Evolutionary conservation across 768 basidiomycete species (phyloP).

Genomic region (Boletus edulis): DNA sequence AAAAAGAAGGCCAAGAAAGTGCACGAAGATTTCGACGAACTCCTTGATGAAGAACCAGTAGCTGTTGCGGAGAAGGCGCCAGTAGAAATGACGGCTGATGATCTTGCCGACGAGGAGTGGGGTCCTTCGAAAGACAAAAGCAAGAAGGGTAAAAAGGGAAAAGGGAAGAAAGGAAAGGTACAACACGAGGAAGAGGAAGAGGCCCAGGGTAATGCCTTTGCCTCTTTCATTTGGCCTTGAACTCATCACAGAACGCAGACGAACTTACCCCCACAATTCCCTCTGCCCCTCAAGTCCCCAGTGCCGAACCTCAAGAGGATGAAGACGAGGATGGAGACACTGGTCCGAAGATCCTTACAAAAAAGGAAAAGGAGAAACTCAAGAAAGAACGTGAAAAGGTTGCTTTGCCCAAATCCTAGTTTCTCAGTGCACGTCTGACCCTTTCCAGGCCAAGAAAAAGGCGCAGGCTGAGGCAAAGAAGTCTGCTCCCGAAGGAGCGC

Average conservation of each 20-base stretch:
- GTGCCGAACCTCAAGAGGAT: constrained; percentile 32
- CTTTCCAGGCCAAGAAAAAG: constrained; percentile 63
- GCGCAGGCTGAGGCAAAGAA: constrained; percentile 90
- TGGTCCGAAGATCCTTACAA: constrained; percentile 72
- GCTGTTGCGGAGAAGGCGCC: constrained; percentile 37
- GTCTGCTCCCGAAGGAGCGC: constrained; percentile 32
- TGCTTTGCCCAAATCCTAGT: constrained; percentile 2
- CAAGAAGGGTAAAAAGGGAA: constrained; percentile 22
- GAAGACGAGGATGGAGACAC: constrained; percentile 49
- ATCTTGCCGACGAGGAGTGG: constrained; percentile 74
- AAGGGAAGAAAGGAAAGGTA: constrained; percentile 20
- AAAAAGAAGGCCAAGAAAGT: constrained; percentile 47
- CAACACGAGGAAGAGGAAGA: constrained; percentile 14
- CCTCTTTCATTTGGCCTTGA: not conserved
- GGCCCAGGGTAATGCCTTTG: constrained; percentile 7
- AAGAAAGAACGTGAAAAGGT: constrained; percentile 99
- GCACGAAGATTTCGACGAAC: constrained; percentile 32
- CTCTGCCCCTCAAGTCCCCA: constrained; percentile 28
- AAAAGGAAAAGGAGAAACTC: constrained; percentile 95
- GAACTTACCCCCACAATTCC: constrained; percentile 23
- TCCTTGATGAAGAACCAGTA: constrained; percentile 23
- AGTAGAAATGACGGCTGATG: constrained; percentile 62
- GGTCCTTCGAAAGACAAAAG: constrained; percentile 38
- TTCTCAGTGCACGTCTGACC: constrained; percentile 8
- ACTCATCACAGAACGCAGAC: constrained; percentile 11